Percentiles rank a stretch among this genome's conserved stretches.
Conservation (phyloP, 495 filamentous ascomycete genomes). For the Podospora didyma region DNA sequence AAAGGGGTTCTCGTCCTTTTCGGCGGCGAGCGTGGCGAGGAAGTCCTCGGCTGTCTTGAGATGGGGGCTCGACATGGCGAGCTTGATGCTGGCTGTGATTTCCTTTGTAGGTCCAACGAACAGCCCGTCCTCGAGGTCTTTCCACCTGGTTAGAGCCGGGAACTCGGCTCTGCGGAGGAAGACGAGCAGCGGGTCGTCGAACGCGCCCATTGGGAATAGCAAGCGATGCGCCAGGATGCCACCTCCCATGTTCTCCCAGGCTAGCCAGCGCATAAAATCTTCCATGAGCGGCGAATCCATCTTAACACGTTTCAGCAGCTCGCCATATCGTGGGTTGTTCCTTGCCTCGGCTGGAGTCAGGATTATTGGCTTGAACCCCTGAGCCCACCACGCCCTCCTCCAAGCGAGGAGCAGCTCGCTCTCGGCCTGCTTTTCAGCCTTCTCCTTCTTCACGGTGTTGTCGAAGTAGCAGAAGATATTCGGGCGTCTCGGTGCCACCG, state of each 20-base stretch:
- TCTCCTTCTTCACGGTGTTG: constrained; percentile 55
- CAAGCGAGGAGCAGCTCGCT: constrained; percentile 77
- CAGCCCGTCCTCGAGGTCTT: constrained; percentile 65
- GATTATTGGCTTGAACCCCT: constrained; percentile 84
- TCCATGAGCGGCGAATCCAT: constrained; percentile 53
- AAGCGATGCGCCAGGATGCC: constrained; percentile 77
- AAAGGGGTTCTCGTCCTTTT: constrained; percentile 49
- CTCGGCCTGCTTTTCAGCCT: constrained; percentile 62
- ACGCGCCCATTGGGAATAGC: constrained; percentile 79
- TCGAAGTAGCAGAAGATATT: constrained; percentile 95
- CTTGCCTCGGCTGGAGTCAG: constrained; percentile 77
- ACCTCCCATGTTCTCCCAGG: constrained; percentile 90
- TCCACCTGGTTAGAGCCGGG: constrained; percentile 68
- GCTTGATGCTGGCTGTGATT: constrained; percentile 64
- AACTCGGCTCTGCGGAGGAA: constrained; percentile 72
- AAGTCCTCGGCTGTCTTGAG: constrained; percentile 56
- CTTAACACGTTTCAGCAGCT: constrained; percentile 54
- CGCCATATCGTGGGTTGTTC: constrained; percentile 75
- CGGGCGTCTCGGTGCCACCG: constrained; percentile 65
- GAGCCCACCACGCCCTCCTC: constrained; percentile 90
- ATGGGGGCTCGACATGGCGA: constrained; percentile 52
- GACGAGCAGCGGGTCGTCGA: constrained; percentile 66
- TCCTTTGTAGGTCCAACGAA: constrained; percentile 66
- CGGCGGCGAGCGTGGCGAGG: constrained; percentile 46
- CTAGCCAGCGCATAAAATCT: constrained; percentile 81